Base-by-base conservation (phyloP, 2,329 filamentous ascomycete species). In the Aspergillus candidus region DNA sequence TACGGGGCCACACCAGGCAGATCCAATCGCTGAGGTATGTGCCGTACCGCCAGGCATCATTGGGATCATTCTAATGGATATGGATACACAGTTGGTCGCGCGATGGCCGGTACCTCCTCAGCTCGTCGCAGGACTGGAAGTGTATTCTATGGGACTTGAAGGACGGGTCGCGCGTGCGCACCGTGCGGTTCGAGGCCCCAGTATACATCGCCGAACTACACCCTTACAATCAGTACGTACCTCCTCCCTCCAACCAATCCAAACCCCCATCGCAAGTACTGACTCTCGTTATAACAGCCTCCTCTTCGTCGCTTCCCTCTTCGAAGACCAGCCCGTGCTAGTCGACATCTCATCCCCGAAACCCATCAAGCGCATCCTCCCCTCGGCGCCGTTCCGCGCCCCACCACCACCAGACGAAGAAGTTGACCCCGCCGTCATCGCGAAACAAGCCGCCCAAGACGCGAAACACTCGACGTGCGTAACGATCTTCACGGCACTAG, bases 181-280 rank as follows among this genome's bases (percentile, higher is more conserved):
- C 88, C 55, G 85, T 96, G 57, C 86, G 89, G 53, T 95, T 98
- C 60, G 84, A 91, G 53, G 88, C 90, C 3, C 89, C 91, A 1
- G 87, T 95, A 30, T 98, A 96, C 70, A 94, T 94, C 56, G 94
- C 91, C 3, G 93, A 98, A 69, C 74, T 98, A 44, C 88, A 98
- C 67, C 91, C 93, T 4, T 84, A 81, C 70, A 88, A 95, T 52
- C 86, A 89, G 87, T 93, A 72, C 59, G 80, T 13, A n/a, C n/a
- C 41, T 10, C 38, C 42, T 40, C 6, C 41, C 1, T 27, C 17
- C 18, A 32, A 35, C 18, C 18, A 17, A 35, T 14, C 17, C 10
- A 32, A 31, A 37, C 29, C 37, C 38, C 49, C 43, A 42, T 40
- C 35, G 11, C 42, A 48, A 43, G 46, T 11, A 14, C 12, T 32